Conservation (phyloP, 2,329 filamentous ascomycete genomes). For the Ceratocystis huliohia region DNA sequence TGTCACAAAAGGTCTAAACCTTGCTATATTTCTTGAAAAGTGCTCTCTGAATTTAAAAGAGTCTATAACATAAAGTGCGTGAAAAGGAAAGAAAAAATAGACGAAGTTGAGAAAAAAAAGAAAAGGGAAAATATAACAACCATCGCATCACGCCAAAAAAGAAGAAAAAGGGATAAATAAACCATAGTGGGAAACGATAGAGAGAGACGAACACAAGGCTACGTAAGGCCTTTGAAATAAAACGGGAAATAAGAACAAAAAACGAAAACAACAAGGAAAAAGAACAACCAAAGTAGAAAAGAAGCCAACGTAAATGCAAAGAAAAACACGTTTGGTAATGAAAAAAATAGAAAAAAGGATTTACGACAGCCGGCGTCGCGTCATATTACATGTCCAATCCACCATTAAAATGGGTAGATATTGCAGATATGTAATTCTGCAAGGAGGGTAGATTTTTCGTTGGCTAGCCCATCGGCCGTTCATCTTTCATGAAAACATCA, state of each 20-base stretch:
- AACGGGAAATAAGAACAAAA: slow-evolving; percentile 2
- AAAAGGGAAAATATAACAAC: slow-evolving; percentile 9
- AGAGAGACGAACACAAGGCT: slow-evolving; percentile 16
- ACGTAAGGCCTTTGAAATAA: slow-evolving; percentile 13
- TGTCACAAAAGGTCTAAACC: too few species aligned
- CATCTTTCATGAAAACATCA: background rate
- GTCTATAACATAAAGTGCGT: slow-evolving; percentile 19
- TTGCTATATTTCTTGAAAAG: background rate
- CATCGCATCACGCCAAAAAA: slow-evolving; percentile 14
- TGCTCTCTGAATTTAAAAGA: slow-evolving; percentile 13
- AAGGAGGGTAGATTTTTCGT: slow-evolving; percentile 30
- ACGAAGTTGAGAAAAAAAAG: slow-evolving; percentile 11
- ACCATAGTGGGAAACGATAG: background rate
- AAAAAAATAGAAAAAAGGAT: slow-evolving; percentile 7
- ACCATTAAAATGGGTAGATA: background rate
- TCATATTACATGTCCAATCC: slow-evolving; percentile 12
- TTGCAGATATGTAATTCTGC: slow-evolving; percentile 27
- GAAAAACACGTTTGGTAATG: slow-evolving; percentile 10
- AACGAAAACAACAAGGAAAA: slow-evolving; percentile 13
- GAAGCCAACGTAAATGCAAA: slow-evolving; percentile 22
- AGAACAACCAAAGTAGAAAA: slow-evolving; percentile 20
- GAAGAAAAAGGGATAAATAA: slow-evolving; percentile 14
- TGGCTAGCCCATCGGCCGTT: slow-evolving; percentile 8
- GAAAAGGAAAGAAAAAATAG: background rate
- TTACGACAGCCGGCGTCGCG: slow-evolving; percentile 12